Conservation (phyloP, 2,329 filamentous ascomycete species). For the Xylaria sp. region DNA sequence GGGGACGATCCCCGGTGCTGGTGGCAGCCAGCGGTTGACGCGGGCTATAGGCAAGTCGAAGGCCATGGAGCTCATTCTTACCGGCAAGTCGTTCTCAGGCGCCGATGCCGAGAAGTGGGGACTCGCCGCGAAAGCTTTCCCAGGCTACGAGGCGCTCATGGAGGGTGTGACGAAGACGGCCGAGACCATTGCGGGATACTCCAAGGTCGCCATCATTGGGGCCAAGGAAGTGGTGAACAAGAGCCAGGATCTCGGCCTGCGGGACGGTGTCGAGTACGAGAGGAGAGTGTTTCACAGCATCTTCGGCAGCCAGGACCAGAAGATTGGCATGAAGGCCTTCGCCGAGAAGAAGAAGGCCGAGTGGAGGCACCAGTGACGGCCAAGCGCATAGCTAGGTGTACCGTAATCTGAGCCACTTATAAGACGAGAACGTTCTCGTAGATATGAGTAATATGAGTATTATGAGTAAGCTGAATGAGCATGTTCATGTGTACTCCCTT, state of each 20-base stretch:
- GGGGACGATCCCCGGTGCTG: constrained; percentile 88
- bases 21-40: constrained; percentile 87
- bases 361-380: constrained; percentile 77
- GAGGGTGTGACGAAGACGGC: constrained; percentile 82
- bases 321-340: constrained; percentile 96
- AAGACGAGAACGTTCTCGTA: not conserved
- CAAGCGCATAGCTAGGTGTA: not conserved
- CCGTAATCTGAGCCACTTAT: not conserved
- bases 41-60: constrained; percentile 81
- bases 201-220: constrained; percentile 83
- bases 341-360: constrained; percentile 91
- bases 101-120: constrained; percentile 89
- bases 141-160: constrained; percentile 80
- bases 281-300: constrained; percentile 88
- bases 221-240: constrained; percentile 99
- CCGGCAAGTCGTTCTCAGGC: constrained; percentile 82
- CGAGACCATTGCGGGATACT: constrained; percentile 86
- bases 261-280: constrained; percentile 95
- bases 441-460: not conserved
- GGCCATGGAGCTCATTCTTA: constrained; percentile 91
- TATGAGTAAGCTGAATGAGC: not conserved
- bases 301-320: constrained; percentile 96
- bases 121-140: constrained; percentile 81
- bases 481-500: not conserved
- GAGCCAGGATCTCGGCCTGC: constrained; percentile 86